These are phyloP conservation scores for Aspergillus hiratsukae DNA, from an alignment of 2,329 filamentous ascomycete genomes.

Conservation along the genomic window DNA sequence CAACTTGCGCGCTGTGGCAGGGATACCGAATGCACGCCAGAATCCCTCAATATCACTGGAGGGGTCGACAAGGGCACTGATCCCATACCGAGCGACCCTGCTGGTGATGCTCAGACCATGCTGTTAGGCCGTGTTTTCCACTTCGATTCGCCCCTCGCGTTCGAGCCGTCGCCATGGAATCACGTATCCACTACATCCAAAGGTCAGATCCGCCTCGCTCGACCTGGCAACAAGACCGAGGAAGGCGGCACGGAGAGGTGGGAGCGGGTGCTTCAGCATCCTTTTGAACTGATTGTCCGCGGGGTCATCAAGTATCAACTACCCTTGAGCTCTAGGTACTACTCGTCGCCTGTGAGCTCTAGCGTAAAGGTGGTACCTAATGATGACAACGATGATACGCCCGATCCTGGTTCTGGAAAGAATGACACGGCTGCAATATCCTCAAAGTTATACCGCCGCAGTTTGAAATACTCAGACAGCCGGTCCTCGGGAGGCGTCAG, in stretches of 20 bases:
- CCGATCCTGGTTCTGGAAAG: constrained; percentile 13
- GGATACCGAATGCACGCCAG: constrained; percentile 14
- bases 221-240: constrained; percentile 84
- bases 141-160: constrained; percentile 83
- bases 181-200: constrained; percentile 66
- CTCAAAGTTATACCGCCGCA: constrained; percentile 3
- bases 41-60: constrained; percentile 18
- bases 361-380: constrained; percentile 38
- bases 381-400: constrained; percentile 23
- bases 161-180: constrained; percentile 85
- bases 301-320: constrained; percentile 81
- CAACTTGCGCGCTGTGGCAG: constrained; percentile 24
- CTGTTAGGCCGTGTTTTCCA: constrained; percentile 81
- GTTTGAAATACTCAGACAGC: constrained; percentile 2
- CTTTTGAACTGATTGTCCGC: constrained; percentile 88
- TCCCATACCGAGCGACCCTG: constrained; percentile 55
- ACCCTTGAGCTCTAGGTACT: constrained; percentile 52
- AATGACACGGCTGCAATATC: constrained; percentile 28
- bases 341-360: constrained; percentile 47
- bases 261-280: constrained; percentile 84
- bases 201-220: constrained; percentile 74
- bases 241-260: constrained; percentile 77
- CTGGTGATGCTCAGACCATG: constrained; percentile 71
- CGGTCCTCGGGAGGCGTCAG: constrained; percentile 5
- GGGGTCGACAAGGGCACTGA: constrained; percentile 56